Evolutionary conservation across 805 yeast genomes (phyloP).

Genomic region (Wickerhamomyces rabaulensis): DNA sequence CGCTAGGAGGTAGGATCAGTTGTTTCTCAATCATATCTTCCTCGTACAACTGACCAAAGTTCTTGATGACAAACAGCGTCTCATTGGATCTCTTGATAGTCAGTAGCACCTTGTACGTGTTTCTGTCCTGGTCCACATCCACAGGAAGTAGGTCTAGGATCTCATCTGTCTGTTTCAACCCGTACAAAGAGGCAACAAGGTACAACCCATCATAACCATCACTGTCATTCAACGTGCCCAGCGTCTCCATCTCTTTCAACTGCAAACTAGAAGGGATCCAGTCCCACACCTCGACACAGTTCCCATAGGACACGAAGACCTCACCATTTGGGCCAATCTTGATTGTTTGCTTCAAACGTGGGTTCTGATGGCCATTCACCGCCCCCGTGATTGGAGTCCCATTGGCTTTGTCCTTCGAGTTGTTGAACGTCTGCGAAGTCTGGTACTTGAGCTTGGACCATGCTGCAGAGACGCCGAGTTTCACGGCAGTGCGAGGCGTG

Average conservation of each 20-base stretch:
- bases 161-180: constrained; percentile 10
- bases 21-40: constrained; percentile 7
- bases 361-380: constrained; percentile 7
- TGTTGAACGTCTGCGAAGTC: constrained; percentile 1
- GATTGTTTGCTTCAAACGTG: constrained; percentile 7
- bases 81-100: constrained; percentile 8
- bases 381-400: background rate
- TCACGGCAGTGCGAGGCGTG: constrained; percentile 17
- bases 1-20: constrained; percentile 24
- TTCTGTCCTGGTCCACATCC: constrained; percentile 16
- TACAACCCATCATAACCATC: constrained; percentile 20
- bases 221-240: constrained; percentile 3
- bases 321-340: constrained; percentile 37
- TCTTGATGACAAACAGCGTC: constrained; percentile 5
- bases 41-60: constrained; percentile 19
- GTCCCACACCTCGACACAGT: constrained; percentile 34
- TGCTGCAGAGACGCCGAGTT: constrained; percentile 21
- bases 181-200: constrained; percentile 23
- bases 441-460: constrained; percentile 24
- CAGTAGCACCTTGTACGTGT: constrained; percentile 19
- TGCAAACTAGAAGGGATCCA: constrained; percentile 28
- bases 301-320: constrained; percentile 24
- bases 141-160: constrained; percentile 24
- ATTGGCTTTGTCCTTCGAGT: background rate
- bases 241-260: constrained; percentile 6